Conservation (phyloP, 768 basidiomycete species). For the Panaeolus papilionaceus region DNA sequence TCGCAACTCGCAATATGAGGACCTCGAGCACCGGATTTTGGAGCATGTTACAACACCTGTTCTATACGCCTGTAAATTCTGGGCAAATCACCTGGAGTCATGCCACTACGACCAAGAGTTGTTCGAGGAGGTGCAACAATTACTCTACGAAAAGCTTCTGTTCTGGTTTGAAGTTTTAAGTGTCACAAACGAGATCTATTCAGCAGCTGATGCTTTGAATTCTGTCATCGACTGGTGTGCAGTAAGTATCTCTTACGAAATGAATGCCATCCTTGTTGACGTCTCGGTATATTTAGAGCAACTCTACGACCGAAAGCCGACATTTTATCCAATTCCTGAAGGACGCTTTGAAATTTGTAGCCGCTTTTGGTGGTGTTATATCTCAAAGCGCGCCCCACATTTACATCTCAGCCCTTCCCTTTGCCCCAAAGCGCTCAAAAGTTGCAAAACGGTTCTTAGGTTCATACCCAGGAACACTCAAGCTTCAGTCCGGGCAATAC, state of each 20-base stretch:
- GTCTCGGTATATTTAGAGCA: background rate
- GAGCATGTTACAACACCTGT: conserved; percentile 32
- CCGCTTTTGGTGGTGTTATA: conserved; percentile 25
- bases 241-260: background rate
- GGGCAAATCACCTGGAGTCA: conserved; percentile 34
- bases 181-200: conserved; percentile 20
- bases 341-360: conserved; percentile 29
- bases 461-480: conserved; percentile 19
- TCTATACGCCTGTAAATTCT: conserved; percentile 37
- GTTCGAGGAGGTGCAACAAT: conserved; percentile 17
- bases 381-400: conserved; percentile 32
- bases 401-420: conserved; percentile 37
- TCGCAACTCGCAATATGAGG: conserved; percentile 32
- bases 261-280: background rate
- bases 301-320: background rate
- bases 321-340: conserved; percentile 19
- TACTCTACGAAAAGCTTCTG: conserved; percentile 27
- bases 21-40: conserved; percentile 28
- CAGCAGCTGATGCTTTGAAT: conserved; percentile 2
- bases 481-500: conserved; percentile 5
- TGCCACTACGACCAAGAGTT: conserved; percentile 2
- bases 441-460: conserved; percentile 20
- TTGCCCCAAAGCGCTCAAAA: conserved; percentile 28
- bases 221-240: conserved; percentile 1
- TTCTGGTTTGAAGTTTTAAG: conserved; percentile 38